Evolutionary conservation across 305 asterid genomes (phyloP).

Genomic region (Fraxinus ornus): DNA sequence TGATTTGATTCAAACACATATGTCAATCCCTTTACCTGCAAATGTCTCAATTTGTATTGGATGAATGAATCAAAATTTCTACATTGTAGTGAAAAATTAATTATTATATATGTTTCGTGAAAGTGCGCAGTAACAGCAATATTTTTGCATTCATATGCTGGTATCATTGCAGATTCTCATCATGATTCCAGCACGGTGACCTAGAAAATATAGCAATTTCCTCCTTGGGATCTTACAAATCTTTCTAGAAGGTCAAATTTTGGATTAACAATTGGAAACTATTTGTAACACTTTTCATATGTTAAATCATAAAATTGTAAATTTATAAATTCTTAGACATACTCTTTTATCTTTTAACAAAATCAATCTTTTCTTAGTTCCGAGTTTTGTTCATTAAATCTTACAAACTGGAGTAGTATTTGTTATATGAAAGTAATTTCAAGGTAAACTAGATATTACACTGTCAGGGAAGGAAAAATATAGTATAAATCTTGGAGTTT

Average conservation of each 20-base stretch:
- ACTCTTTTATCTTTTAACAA: background rate
- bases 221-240: background rate
- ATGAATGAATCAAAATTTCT: background rate
- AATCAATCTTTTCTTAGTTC: background rate
- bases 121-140: background rate
- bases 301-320: background rate
- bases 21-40: conserved; percentile 42
- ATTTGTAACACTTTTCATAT: background rate
- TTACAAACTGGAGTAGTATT: background rate
- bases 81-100: background rate
- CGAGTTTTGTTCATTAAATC: background rate
- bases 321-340: background rate
- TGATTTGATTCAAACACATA: conserved; percentile 36
- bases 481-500: background rate
- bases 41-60: conserved; percentile 10
- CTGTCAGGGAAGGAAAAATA: background rate
- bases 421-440: background rate
- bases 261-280: background rate
- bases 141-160: background rate
- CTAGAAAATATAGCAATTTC: background rate
- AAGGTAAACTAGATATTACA: background rate
- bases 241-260: background rate
- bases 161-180: background rate
- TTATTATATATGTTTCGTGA: background rate
- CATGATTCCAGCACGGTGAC: background rate